These are phyloP conservation scores for Wickerhamomyces queroliae DNA, from an alignment of 805 yeast genomes.

Conservation along the genomic window DNA sequence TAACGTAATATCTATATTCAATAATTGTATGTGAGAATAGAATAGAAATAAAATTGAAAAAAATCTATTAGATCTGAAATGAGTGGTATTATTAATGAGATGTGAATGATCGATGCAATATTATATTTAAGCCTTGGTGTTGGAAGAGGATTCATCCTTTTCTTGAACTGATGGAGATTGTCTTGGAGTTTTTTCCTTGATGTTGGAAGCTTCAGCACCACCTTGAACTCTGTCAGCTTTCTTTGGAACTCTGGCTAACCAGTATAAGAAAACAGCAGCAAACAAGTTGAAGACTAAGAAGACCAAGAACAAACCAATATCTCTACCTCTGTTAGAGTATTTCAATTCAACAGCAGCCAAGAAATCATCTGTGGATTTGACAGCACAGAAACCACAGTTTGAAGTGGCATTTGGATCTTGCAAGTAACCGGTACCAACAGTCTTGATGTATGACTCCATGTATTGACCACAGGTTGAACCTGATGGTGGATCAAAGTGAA, in stretches of 20 bases:
- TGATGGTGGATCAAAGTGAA: slow-evolving; percentile 43
- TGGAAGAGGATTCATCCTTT: too few relatives aligned
- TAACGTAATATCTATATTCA: too few relatives aligned
- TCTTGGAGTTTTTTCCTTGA: too few relatives aligned
- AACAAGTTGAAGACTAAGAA: slow-evolving; percentile 38
- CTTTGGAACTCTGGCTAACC: slow-evolving; percentile 66
- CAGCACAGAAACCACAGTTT: slow-evolving; percentile 43
- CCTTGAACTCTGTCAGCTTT: slow-evolving; percentile 28
- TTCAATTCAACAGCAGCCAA: slow-evolving; percentile 36
- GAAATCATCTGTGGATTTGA: slow-evolving; percentile 41
- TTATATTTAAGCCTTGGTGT: too few relatives aligned
- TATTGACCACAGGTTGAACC: slow-evolving; percentile 64
- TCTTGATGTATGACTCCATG: slow-evolving; percentile 35
- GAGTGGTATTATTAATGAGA: too few relatives aligned
- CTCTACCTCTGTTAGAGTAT: slow-evolving; percentile 56
- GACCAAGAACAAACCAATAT: slow-evolving; percentile 56
- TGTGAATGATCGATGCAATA: too few relatives aligned
- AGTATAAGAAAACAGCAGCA: slow-evolving; percentile 1
- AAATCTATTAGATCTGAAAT: too few relatives aligned
- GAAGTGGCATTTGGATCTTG: slow-evolving; percentile 42
- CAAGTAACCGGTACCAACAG: slow-evolving; percentile 50
- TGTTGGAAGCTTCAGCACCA: slow-evolving; percentile 18
- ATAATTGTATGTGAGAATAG: too few relatives aligned
- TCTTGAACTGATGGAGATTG: too few relatives aligned
- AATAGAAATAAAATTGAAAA: too few relatives aligned